A percentile compares a stretch with the other conserved stretches of the same genome.
phyloP scores from a whole-genome alignment of 1,139 yeast genomes.

The Hyphopichia buzzinii region DNA sequence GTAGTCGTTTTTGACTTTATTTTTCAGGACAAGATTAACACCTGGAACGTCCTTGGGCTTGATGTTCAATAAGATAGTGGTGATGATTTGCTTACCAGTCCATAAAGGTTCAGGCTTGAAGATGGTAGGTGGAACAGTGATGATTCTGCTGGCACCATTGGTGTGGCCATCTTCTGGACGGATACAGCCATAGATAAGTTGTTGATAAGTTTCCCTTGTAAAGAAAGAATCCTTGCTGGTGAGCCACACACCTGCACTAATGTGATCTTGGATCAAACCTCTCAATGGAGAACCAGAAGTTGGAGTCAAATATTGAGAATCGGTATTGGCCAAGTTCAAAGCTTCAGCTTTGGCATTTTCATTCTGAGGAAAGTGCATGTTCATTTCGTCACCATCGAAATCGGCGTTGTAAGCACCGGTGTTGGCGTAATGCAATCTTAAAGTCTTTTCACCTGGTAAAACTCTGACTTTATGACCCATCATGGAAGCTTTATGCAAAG shows the following conservation, averaged over 20 bases:
- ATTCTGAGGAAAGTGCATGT: constrained; percentile 99
- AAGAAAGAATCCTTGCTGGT: constrained; percentile 90
- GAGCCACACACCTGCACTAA: constrained; percentile 98
- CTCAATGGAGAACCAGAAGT: constrained; percentile 98
- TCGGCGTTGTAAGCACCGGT: constrained; percentile 99
- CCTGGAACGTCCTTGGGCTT: constrained; percentile 90
- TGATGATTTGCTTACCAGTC: constrained; percentile 98
- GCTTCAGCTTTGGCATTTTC: constrained; percentile 99
- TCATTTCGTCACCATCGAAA: constrained; percentile 99
- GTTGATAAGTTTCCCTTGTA: constrained; percentile 90
- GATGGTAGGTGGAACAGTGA: constrained; percentile 88
- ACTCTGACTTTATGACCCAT: constrained; percentile 99
- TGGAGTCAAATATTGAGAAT: constrained; percentile 95
- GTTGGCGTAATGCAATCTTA: constrained; percentile 95
- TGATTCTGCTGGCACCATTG: constrained; percentile 56
- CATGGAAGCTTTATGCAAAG: constrained; percentile 98
- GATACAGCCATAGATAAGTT: constrained; percentile 87
- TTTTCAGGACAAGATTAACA: constrained; percentile 74
- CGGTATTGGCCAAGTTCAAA: constrained; percentile 89
- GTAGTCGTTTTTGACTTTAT: constrained; percentile 90
- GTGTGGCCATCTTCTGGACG: constrained; percentile 99
- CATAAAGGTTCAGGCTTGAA: constrained; percentile 85
- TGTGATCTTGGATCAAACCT: constrained; percentile 98
- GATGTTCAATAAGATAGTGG: constrained; percentile 84
- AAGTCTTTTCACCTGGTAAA: constrained; percentile 93